These are phyloP conservation scores for Artomyces pyxidatus DNA, from an alignment of 768 basidiomycete genomes.

Conservation along the genomic window DNA sequence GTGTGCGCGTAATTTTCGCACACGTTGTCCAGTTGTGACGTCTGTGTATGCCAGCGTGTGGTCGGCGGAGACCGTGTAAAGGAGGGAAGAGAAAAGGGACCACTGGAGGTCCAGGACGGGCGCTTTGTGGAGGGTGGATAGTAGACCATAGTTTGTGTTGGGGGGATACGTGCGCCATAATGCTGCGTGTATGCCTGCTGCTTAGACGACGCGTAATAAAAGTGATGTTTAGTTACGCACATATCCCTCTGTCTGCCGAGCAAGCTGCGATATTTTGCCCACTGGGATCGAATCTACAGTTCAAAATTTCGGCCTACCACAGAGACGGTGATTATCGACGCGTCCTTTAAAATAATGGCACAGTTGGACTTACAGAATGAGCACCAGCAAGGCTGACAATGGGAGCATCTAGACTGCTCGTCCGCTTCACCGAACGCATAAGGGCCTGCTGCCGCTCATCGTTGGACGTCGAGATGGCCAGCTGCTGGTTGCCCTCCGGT, in stretches of 20 bases:
- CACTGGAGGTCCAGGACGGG: conserved; percentile 91
- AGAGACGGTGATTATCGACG: not conserved
- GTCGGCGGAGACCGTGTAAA: conserved; percentile 90
- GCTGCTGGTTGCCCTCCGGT: conserved; percentile 48
- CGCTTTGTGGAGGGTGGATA: conserved; percentile 79
- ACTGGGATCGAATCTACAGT: conserved; percentile 89
- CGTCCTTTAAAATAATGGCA: not conserved
- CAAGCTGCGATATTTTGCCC: conserved; percentile 93
- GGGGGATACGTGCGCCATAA: conserved; percentile 90
- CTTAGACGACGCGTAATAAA: conserved; percentile 2
- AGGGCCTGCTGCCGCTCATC: conserved; percentile 74
- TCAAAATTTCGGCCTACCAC: conserved; percentile 72
- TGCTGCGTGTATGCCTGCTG: conserved; percentile 34
- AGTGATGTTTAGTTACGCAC: conserved; percentile 39
- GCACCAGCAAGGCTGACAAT: conserved; percentile 87
- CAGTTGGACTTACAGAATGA: conserved; percentile 56
- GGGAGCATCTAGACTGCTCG: conserved; percentile 89
- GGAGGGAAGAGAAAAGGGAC: conserved; percentile 62
- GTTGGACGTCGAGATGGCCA: conserved; percentile 67
- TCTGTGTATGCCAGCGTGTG: conserved; percentile 72
- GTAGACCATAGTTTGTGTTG: conserved; percentile 85
- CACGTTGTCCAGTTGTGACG: conserved; percentile 74
- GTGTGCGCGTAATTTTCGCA: conserved; percentile 80
- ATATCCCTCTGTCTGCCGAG: conserved; percentile 84
- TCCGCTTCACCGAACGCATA: conserved; percentile 79